Base-by-base conservation (phyloP, 106 monocot species). In the Apostasia ramifera region DNA sequence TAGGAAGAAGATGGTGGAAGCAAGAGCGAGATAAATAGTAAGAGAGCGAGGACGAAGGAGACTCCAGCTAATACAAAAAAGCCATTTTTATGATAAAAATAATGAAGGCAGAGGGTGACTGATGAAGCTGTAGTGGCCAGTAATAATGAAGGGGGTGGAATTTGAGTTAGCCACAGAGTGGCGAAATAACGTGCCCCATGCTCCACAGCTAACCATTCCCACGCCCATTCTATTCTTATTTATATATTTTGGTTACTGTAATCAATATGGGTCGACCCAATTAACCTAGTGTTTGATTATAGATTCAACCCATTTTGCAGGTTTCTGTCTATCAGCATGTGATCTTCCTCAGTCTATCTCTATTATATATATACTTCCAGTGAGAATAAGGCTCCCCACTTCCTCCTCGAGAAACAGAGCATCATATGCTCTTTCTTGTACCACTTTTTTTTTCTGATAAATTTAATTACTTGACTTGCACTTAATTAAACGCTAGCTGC, bases 131-230 rank as follows among this genome's bases (percentile, higher is more conserved):
- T 8, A 50, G 50, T 50, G 50, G 8, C 4, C 8, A 5, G 50
- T 50, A 50, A 50, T 50, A 50, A 50, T 50, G 50, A 8, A 5
- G 48, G 50, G 4, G 53, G 41, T 43, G 41, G 69, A 69, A 48
- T 9, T 41, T 49, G 69, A 55, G 57, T 42, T 1, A 58, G 53
- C 46, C 39, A 39, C 59, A 39, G 54, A 8, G 47, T 41, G 48
- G 58, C 70, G 48, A 41, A 40, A 3, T 9, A 74, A 73, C 81
- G 77, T 77, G 81, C 48, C 82, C 64, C 69, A 61, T 74, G 82
- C 78, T 70, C 63, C 78, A 52, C 65, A 26, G 26, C 26, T 26
- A 74, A 70, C 82, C 82, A 80, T 80, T 63, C 64, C 66, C 55
- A 51, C 45, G 26, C 66, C 46, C 66, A 66, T 46, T 45, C 58